Evolutionary conservation across 1,139 yeast genomes (phyloP).

Genomic region (Pichia sp.): DNA sequence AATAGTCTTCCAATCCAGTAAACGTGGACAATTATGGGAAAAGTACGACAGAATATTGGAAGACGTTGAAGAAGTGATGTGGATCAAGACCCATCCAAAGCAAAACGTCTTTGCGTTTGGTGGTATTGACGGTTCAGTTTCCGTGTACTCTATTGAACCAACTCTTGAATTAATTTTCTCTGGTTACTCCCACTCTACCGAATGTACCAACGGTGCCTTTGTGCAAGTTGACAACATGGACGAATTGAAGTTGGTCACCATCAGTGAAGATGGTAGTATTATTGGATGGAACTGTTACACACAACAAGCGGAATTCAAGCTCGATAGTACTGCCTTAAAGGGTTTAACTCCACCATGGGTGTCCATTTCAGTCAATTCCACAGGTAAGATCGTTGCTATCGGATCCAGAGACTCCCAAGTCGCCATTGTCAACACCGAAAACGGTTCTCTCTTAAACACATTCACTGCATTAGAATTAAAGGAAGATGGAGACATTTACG

Average conservation of each 20-base stretch:
- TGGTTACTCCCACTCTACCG: constrained; percentile 76
- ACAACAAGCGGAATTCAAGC: constrained; percentile 62
- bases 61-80: constrained; percentile 82
- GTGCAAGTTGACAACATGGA: constrained; percentile 62
- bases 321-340: constrained; percentile 58
- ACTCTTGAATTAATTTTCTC: constrained; percentile 71
- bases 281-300: constrained; percentile 91
- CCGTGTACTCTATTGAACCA: constrained; percentile 81
- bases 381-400: constrained; percentile 52
- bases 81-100: constrained; percentile 79
- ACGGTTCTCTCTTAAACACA: constrained; percentile 68
- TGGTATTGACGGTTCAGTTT: constrained; percentile 88
- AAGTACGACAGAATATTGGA: constrained; percentile 61
- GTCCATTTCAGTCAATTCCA: constrained; percentile 46
- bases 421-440: constrained; percentile 68
- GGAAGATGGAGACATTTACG: constrained; percentile 64
- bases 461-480: constrained; percentile 61
- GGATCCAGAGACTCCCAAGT: constrained; percentile 90
- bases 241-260: constrained; percentile 64
- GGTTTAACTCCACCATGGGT: constrained; percentile 90
- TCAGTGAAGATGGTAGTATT: constrained; percentile 86
- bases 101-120: constrained; percentile 90
- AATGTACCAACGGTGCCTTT: constrained; percentile 78
- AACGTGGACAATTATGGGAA: constrained; percentile 83
- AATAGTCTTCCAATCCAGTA: constrained; percentile 66